These are phyloP conservation scores for Cladophialophora immunda DNA, from an alignment of 2,329 filamentous ascomycete genomes.

Conservation along the genomic window DNA sequence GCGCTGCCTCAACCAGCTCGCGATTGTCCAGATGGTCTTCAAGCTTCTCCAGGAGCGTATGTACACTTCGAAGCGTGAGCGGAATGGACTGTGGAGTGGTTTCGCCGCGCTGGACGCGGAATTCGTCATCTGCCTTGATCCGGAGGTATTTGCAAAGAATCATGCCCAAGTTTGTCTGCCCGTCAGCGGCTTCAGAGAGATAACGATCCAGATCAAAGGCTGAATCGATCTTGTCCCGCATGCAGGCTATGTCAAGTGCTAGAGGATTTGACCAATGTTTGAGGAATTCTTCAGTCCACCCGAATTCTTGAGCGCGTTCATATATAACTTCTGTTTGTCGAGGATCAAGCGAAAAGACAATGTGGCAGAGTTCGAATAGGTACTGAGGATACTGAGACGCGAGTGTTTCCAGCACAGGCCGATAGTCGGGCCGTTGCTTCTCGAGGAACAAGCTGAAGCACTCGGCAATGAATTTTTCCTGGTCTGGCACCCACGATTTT, in stretches of 20 bases:
- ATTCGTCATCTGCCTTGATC: constrained; percentile 84
- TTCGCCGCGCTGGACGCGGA: constrained; percentile 76
- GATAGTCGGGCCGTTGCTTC: constrained; percentile 78
- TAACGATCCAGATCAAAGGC: constrained; percentile 75
- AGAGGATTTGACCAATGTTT: constrained; percentile 78
- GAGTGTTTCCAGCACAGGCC: constrained; percentile 88
- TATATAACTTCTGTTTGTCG: constrained; percentile 74
- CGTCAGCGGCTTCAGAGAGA: constrained; percentile 67
- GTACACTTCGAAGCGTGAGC: constrained; percentile 85
- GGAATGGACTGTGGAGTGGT: constrained; percentile 73
- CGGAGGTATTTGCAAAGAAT: constrained; percentile 80
- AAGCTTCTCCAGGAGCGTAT: constrained; percentile 79
- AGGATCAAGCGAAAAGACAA: constrained; percentile 75
- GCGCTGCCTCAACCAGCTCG: constrained; percentile 79
- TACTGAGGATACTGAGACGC: constrained; percentile 92
- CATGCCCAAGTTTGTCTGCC: constrained; percentile 37
- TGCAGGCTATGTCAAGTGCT: constrained; percentile 83
- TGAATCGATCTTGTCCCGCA: constrained; percentile 77
- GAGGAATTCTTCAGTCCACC: constrained; percentile 84
- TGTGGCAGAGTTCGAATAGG: constrained; percentile 81
- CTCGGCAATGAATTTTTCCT: constrained; percentile 58
- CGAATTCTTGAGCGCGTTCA: constrained; percentile 80
- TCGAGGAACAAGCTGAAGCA: constrained; percentile 81
- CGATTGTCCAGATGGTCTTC: constrained; percentile 69
- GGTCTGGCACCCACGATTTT: constrained; percentile 58